Percentiles rank a stretch among this genome's conserved stretches.
Conservation (phyloP, 2,329 filamentous ascomycete species). For the Fusarium sp. region DNA sequence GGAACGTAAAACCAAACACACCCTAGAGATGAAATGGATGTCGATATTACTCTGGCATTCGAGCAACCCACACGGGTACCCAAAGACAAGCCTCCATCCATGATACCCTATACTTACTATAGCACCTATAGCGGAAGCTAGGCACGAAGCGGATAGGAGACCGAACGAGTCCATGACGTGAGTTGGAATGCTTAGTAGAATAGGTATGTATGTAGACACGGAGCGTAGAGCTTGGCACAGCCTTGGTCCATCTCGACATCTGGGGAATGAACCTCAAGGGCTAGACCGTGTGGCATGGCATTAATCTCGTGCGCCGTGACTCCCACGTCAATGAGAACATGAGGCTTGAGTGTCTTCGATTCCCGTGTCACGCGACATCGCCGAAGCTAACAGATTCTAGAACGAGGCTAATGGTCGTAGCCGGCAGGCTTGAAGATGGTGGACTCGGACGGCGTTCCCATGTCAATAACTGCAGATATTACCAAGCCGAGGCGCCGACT, state of each 20-base stretch:
- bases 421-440: background rate
- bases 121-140: background rate
- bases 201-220: background rate
- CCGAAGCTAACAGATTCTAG: background rate
- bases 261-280: conserved; percentile 11
- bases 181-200: background rate
- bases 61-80: background rate
- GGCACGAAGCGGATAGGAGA: background rate
- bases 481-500: background rate
- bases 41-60: background rate
- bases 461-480: background rate
- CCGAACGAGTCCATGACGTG: background rate
- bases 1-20: background rate
- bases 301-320: background rate
- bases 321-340: background rate
- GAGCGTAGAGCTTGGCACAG: background rate
- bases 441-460: background rate
- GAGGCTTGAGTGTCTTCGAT: background rate
- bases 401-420: background rate
- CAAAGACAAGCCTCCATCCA: background rate
- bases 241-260: conserved; percentile 7
- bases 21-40: background rate
- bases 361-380: background rate
- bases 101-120: background rate
- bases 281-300: background rate